Percentiles rank a stretch among this genome's conserved stretches.
phyloP scores from a whole-genome alignment of 768 basidiomycete species.

The Steccherinum ochraceum region DNA sequence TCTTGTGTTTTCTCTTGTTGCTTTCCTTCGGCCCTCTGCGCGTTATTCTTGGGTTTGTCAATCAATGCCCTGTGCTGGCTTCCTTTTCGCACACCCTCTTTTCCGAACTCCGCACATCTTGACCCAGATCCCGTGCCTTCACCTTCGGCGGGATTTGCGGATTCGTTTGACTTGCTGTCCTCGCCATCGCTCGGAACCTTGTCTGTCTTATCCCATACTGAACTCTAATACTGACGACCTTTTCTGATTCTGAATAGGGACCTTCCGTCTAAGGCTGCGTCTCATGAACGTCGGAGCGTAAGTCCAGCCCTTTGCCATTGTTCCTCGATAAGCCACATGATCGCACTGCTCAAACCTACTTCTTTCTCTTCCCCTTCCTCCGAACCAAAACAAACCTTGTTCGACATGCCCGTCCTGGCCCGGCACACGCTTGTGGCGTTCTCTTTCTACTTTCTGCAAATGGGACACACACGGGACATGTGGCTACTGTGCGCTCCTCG shows the following conservation, averaged over 20 bases:
- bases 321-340: slow-evolving; percentile 5
- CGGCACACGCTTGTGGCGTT: slow-evolving; percentile 2
- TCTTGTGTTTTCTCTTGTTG: not conserved
- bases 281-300: slow-evolving; percentile 90
- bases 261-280: slow-evolving; percentile 79
- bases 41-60: no score
- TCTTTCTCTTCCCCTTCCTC: not conserved
- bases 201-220: no score
- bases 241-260: slow-evolving; percentile 40
- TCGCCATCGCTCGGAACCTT: slow-evolving; percentile 4
- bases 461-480: not conserved
- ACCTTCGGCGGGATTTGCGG: not conserved
- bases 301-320: slow-evolving; percentile 36
- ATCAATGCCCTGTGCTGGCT: not conserved
- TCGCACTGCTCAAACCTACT: slow-evolving; percentile 5
- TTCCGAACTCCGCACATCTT: no score
- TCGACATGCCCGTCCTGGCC: not conserved
- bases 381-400: not conserved
- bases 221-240: no score
- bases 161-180: slow-evolving; percentile 3
- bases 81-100: not conserved
- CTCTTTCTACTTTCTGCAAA: slow-evolving; percentile 2
- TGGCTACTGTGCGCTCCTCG: no score
- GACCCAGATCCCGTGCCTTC: no score
- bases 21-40: no score